Conservation (phyloP, 176 grass and related monocot species). For the Juncus inflexus region DNA sequence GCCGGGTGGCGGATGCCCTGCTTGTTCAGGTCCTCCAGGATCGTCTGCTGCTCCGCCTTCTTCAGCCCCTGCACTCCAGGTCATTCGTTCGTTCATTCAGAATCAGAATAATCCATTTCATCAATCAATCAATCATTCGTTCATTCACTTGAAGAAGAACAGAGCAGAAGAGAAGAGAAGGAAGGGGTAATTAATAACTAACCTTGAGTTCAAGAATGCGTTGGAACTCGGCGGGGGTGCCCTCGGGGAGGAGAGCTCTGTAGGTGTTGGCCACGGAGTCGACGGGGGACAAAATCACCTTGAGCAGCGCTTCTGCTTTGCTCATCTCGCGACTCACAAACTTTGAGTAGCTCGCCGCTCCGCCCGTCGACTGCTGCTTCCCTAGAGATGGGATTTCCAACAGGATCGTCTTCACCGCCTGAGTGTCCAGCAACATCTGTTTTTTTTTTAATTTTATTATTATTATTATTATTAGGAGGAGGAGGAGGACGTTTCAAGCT, state of each 20-base stretch:
- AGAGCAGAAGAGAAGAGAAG: neutral
- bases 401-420: constrained; percentile 90
- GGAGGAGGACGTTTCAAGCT: no score
- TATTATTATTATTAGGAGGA: no score
- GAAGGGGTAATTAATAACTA: neutral
- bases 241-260: constrained; percentile 74
- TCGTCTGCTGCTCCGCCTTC: constrained; percentile 90
- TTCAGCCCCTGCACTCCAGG: constrained; percentile 68
- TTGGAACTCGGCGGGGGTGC: constrained; percentile 87
- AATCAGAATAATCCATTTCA: neutral
- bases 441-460: neutral
- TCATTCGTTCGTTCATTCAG: neutral
- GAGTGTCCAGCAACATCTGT: constrained; percentile 98
- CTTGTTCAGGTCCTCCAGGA: constrained; percentile 95
- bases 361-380: constrained; percentile 71
- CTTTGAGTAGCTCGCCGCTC: constrained; percentile 79
- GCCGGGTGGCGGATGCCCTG: constrained; percentile 69
- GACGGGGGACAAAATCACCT: constrained; percentile 98
- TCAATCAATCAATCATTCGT: neutral
- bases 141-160: neutral
- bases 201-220: constrained; percentile 98
- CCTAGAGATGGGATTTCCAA: constrained; percentile 92
- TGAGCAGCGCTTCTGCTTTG: constrained; percentile 95
- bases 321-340: constrained; percentile 99
- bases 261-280: constrained; percentile 98